Evolutionary conservation across 139 green algal species (phyloP).

Genomic region (Zygnema cylindricum): DNA sequence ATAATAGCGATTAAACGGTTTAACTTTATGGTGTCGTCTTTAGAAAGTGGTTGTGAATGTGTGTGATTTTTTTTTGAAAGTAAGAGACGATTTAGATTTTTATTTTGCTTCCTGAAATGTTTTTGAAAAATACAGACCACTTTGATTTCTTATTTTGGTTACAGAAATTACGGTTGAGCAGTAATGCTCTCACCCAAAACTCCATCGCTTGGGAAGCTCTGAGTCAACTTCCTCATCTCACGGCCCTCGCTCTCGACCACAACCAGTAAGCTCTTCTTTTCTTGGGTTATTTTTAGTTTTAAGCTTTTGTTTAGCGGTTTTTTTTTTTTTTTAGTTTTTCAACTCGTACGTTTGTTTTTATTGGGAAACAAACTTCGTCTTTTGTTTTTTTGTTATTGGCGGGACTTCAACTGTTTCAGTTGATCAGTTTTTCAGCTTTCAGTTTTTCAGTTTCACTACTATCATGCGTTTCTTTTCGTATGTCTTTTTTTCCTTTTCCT

Average conservation of each 20-base stretch:
- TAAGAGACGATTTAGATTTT: not conserved
- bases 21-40: not conserved
- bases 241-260: constrained; percentile 30
- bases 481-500: too few relatives aligned
- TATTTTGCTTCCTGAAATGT: not conserved
- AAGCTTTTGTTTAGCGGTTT: not conserved
- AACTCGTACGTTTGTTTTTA: not conserved
- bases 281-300: not conserved
- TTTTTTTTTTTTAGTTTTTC: not conserved
- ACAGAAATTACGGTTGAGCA: constrained; percentile 36
- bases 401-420: too few relatives aligned
- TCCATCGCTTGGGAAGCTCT: constrained; percentile 43
- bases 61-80: too few relatives aligned
- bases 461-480: too few relatives aligned
- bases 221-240: constrained; percentile 30
- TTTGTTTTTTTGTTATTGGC: not conserved
- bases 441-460: too few relatives aligned
- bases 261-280: constrained; percentile 36
- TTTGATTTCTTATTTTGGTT: not conserved
- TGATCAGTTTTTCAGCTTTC: too few relatives aligned
- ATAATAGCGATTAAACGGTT: not conserved
- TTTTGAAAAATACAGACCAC: not conserved
- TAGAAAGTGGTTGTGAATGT: not conserved
- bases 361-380: not conserved
- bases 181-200: constrained; percentile 26